phyloP scores from a whole-genome alignment of 805 yeast genomes.

The Candida incommunis region DNA sequence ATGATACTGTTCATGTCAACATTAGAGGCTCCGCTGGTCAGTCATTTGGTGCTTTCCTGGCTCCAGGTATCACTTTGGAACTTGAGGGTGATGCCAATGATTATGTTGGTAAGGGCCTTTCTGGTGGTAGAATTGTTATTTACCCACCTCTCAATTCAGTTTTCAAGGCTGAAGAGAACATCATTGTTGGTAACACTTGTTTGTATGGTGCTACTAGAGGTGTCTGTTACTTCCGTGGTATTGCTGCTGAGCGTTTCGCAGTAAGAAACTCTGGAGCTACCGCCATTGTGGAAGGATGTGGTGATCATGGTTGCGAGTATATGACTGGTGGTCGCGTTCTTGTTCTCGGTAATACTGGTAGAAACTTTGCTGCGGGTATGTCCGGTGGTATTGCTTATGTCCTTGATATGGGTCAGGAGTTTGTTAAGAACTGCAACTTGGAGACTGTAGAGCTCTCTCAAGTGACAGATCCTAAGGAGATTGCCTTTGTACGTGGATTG shows the following conservation, averaged over 20 bases:
- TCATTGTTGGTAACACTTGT: slow-evolving; percentile 93
- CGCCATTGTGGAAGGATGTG: slow-evolving; percentile 92
- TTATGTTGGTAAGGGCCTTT: slow-evolving; percentile 93
- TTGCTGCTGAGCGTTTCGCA: slow-evolving; percentile 96
- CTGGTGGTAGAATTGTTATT: slow-evolving; percentile 87
- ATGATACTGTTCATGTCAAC: slow-evolving; percentile 89
- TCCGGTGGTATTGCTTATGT: slow-evolving; percentile 99
- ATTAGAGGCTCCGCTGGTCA: slow-evolving; percentile 93
- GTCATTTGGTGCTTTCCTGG: slow-evolving; percentile 95
- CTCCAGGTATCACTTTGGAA: slow-evolving; percentile 90
- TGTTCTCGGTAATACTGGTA: slow-evolving; percentile 80
- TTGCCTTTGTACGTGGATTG: slow-evolving; percentile 84
- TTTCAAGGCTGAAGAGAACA: slow-evolving; percentile 92
- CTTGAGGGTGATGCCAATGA: slow-evolving; percentile 97
- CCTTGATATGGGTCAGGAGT: slow-evolving; percentile 88
- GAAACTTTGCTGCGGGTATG: slow-evolving; percentile 95
- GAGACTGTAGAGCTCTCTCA: slow-evolving; percentile 71
- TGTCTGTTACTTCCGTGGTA: slow-evolving; percentile 84
- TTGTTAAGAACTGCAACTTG: slow-evolving; percentile 59
- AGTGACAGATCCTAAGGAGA: slow-evolving; percentile 76
- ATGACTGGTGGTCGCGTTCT: slow-evolving; percentile 99
- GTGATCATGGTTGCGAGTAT: slow-evolving; percentile 98
- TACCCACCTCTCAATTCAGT: slow-evolving; percentile 77
- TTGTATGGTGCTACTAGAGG: slow-evolving; percentile 97
- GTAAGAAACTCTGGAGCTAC: slow-evolving; percentile 98